Evolutionary conservation across 345 rosid species (phyloP).

Genomic region (Populus pruinosa): DNA sequence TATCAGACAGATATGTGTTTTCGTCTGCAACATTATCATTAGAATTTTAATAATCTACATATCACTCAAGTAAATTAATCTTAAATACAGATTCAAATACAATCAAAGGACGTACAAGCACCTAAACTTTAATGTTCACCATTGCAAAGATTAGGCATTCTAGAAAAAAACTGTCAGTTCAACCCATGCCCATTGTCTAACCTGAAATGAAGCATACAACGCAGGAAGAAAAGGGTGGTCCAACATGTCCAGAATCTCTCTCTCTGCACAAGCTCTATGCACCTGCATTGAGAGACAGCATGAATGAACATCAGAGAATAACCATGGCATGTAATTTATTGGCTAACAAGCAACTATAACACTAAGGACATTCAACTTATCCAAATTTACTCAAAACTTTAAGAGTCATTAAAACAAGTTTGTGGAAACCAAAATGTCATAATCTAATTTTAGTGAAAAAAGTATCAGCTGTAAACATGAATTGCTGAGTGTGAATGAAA

Average conservation of each 20-base stretch:
- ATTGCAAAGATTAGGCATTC: not conserved
- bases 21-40: slow-evolving; percentile 56
- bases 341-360: not conserved
- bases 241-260: slow-evolving; percentile 87
- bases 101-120: not conserved
- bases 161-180: not conserved
- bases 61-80: not conserved
- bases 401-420: too few relatives aligned
- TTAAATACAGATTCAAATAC: not conserved
- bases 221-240: slow-evolving; percentile 99
- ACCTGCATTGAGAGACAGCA: slow-evolving; percentile 44
- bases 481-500: too few relatives aligned
- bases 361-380: too few relatives aligned
- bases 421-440: too few relatives aligned
- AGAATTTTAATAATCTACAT: slow-evolving; percentile 11
- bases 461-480: too few relatives aligned
- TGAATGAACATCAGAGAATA: not conserved
- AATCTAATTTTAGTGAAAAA: not conserved
- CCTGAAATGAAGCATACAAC: slow-evolving; percentile 97
- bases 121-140: not conserved
- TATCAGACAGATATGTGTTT: slow-evolving; percentile 88
- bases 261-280: slow-evolving; percentile 95
- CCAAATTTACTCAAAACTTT: too few relatives aligned
- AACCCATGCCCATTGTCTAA: slow-evolving; percentile 13
- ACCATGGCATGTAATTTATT: too few relatives aligned